Percentiles rank a stretch among this genome's conserved stretches.
Evolutionary conservation across 2,329 filamentous ascomycete species (phyloP).

Genomic region (Pyrenochaeta sp.): DNA sequence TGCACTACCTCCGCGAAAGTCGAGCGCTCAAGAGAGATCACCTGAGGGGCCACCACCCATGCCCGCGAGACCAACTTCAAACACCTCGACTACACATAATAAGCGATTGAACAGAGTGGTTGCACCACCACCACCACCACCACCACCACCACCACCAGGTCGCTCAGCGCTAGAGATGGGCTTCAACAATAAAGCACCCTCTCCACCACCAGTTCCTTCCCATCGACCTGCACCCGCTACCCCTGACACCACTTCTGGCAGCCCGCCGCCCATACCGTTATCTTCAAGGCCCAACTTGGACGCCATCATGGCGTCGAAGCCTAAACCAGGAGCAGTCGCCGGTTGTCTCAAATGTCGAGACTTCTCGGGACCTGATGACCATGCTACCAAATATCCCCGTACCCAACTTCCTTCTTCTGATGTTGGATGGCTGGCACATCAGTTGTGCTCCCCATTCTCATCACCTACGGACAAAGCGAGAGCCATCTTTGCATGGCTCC

Average conservation of each 20-base stretch:
- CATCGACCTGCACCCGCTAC: conserved; percentile 25
- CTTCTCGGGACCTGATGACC: conserved; percentile 80
- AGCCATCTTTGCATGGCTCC: conserved; percentile 92
- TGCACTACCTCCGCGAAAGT: conserved; percentile 29
- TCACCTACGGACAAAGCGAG: conserved; percentile 91
- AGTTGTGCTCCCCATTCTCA: conserved; percentile 80
- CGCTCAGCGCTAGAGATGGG: conserved; percentile 58
- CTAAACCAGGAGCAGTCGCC: conserved; percentile 35
- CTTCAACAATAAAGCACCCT: conserved; percentile 55
- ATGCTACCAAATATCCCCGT: conserved; percentile 80
- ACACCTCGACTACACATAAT: conserved; percentile 8
- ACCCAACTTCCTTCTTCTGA: conserved; percentile 73
- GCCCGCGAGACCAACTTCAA: conserved; percentile 20
- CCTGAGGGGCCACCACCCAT: conserved; percentile 21
- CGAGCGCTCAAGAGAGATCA: conserved; percentile 14
- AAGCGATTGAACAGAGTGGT: conserved; percentile 17
- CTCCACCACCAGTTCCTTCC: conserved; percentile 42
- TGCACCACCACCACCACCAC: conserved; percentile 46
- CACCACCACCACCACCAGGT: conserved; percentile 48
- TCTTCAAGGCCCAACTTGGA: conserved; percentile 66
- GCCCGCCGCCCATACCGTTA: conserved; percentile 62
- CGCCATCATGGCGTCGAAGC: conserved; percentile 59
- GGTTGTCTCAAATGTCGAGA: conserved; percentile 83
- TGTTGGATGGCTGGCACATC: conserved; percentile 77
- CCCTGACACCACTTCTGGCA: conserved; percentile 16